Evolutionary conservation across 306 rosid genomes (phyloP), one percentile per base, ranked within the genome.

Genomic region (Trichosanthes cucumerina): DNA sequence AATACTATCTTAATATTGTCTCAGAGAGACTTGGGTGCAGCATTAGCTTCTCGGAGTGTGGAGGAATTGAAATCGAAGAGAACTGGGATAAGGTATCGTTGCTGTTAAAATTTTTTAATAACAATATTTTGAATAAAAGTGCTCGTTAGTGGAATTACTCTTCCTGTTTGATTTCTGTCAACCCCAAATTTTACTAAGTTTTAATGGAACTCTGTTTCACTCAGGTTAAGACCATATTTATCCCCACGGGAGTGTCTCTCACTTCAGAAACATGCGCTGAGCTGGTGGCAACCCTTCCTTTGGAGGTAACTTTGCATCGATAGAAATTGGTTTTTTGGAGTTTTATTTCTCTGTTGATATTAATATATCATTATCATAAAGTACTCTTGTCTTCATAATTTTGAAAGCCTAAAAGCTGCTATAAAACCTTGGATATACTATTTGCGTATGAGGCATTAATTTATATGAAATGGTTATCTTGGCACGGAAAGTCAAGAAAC

Each of bases 41-140:
- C 84, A 71, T 95, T 56, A 95, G 99, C 93, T 95, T 95, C 86
- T 95, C 99, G 5, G 97, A 92, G 78, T 95, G 97, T 41, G 99
- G 99, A 83, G 97, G 99, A 80, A 95, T 95, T 83, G 99, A 95
- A 56, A 92, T 95, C 58, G 99, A 95, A 83, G 97, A 95, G 80
- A 95, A 95, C 83, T 95, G 99, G 97, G 97, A 95, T 66, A 92
- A 92, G 96, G 98, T 95, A 84, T 39, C 53, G 39, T 70, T 7
- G 57, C 52, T 50, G 18, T 54, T 49, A 0, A 43, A 1, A 33
- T 4, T 15, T 23, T 77, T 62, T 26, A 18, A 4, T 26, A 54
- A 38, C 57, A 49, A 49, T 34, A 6, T 76, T 23, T 19, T 46
- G 31, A 16, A 31, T 75, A 33, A 3, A 75, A 49, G 18, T 31